These are phyloP conservation scores for Sphaerostilbella broomeana DNA, from an alignment of 2,329 filamentous ascomycete genomes.

Conservation along the genomic window DNA sequence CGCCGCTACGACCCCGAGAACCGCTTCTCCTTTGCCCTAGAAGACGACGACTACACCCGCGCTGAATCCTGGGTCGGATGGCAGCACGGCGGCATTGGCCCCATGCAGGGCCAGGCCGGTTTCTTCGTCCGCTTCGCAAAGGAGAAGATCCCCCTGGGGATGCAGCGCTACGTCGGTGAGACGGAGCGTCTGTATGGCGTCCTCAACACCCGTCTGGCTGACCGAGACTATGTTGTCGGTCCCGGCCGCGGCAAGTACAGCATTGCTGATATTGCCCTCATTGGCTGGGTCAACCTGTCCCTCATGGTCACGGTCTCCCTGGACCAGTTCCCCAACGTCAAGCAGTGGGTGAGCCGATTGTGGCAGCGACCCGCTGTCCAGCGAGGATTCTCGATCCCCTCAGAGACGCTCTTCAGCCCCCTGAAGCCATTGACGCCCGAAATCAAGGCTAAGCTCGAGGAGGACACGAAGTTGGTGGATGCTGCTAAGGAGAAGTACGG, in stretches of 20 bases:
- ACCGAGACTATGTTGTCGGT: conserved; percentile 49
- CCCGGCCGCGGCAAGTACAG: conserved; percentile 48
- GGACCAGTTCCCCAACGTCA: conserved; percentile 62
- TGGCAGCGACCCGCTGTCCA: conserved; percentile 60
- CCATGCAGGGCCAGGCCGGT: conserved; percentile 67
- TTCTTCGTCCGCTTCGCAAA: conserved; percentile 65
- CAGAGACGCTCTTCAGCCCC: conserved; percentile 36
- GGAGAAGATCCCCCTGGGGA: conserved; percentile 62
- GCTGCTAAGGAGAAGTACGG: conserved; percentile 40
- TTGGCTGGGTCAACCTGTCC: conserved; percentile 58
- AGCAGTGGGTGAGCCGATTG: conserved; percentile 67
- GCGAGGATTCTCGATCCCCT: conserved; percentile 65
- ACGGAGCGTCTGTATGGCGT: conserved; percentile 67
- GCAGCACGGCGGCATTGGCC: conserved; percentile 70
- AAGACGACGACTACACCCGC: conserved; percentile 32
- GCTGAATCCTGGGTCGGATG: conserved; percentile 52
- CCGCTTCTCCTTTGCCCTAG: conserved; percentile 31
- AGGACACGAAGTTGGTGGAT: conserved; percentile 28
- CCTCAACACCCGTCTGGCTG: conserved; percentile 57
- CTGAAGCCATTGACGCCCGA: conserved; percentile 16
- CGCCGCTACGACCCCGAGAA: conserved; percentile 62
- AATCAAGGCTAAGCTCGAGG: conserved; percentile 18
- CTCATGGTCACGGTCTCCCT: conserved; percentile 35
- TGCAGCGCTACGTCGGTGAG: conserved; percentile 71
- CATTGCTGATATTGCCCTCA: conserved; percentile 65